Evolutionary conservation across 257 asterid species (phyloP), one percentile per base, ranked within the genome.

Genomic region (Ligustrum vulgare): DNA sequence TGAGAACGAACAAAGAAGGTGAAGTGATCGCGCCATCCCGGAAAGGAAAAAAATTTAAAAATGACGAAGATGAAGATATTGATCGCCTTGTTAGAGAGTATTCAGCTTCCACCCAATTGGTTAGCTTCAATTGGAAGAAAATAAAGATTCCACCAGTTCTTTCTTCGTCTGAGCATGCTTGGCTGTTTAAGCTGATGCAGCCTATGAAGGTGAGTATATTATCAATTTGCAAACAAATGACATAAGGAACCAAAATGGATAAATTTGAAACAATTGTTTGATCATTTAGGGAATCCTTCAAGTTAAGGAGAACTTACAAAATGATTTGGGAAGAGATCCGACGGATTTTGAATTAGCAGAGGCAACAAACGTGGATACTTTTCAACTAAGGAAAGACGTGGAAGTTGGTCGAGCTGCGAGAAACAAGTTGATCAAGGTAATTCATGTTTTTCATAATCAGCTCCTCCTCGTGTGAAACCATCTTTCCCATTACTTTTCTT

Each of bases 91-190:
- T 93, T 56, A 82, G 94, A 74, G 94, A 89, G 47, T 93, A 88
- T 86, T 87, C 96, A 0, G 82, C 82, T 71, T 82, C 91, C 18
- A 78, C 87, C 5, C 91, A 89, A 34, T 74, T 86, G 66, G 86
- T 79, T 67, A 85, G 92, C 87, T 79, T 91, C 33, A 91, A 89
- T 56, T 93, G 98, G 98, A 93, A 88, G 86, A 91, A 85, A 78
- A 89, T 87, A 94, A 93, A 88, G 88, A 93, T 93, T 23, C 97
- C 97, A 6, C 93, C 96, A 0, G 98, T 93, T 72, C 93, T 93
- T 73, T 82, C 94, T 73, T 87, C 94, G 49, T 81, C 91, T 3
- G 97, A 89, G 87, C 96, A 93, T 66, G 67, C 78, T n/a, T 88
- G 96, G 96, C 85, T 93, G 49, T 91, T 91, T 77, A 88, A 88